phyloP scores from a whole-genome alignment of 805 yeast species.

The Myxozyma geophila region DNA sequence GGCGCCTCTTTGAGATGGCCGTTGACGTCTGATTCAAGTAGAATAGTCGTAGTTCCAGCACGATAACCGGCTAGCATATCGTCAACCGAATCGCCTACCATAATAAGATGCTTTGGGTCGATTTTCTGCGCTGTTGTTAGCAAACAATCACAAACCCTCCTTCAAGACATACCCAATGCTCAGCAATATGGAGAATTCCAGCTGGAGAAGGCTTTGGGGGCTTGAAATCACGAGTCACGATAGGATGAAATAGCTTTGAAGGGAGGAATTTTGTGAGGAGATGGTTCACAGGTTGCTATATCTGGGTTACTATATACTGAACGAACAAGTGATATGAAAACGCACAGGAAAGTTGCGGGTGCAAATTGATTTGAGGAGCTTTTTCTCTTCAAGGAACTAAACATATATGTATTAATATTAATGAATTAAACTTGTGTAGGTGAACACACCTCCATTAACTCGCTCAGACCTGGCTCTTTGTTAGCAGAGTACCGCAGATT shows the following conservation, averaged over 20 bases:
- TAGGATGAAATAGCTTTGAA: conserved; percentile 53
- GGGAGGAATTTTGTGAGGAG: conserved; percentile 54
- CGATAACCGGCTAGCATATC: conserved; percentile 66
- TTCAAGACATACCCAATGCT: conserved; percentile 48
- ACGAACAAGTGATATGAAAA: background rate
- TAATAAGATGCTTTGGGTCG: conserved; percentile 54
- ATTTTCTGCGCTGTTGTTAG: conserved; percentile 38
- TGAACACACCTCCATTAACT: conserved; percentile 47
- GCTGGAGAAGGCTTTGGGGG: conserved; percentile 74
- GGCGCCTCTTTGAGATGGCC: conserved; percentile 48
- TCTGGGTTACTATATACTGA: background rate
- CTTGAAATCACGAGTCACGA: conserved; percentile 64
- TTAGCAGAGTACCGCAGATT: background rate
- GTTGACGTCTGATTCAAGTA: conserved; percentile 60
- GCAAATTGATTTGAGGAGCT: conserved; percentile 59
- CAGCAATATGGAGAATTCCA: conserved; percentile 62
- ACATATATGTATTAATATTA: conserved; percentile 1
- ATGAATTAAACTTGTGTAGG: too few relatives aligned
- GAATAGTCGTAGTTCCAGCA: conserved; percentile 66
- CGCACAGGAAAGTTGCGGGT: conserved; percentile 58
- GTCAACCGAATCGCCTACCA: conserved; percentile 78
- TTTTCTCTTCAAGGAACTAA: conserved; percentile 40
- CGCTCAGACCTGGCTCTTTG: conserved; percentile 49
- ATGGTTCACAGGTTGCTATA: conserved; percentile 57
- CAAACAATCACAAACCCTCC: background rate